Evolutionary conservation across 108 stramenopile genomes (phyloP).

Genomic region (Cyclostephanos tholiformis): DNA sequence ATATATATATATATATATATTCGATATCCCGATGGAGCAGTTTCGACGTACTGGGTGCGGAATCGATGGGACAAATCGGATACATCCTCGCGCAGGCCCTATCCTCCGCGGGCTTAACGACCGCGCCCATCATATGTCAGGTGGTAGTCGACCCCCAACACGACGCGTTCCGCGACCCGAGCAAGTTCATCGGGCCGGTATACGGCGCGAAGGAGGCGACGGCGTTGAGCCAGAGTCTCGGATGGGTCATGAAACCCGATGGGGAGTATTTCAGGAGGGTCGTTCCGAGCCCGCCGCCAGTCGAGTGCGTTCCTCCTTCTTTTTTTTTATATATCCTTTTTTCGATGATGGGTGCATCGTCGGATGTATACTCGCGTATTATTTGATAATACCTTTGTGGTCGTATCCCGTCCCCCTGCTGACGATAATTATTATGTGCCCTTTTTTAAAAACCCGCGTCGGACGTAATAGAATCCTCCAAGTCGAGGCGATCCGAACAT

Average conservation of each 20-base stretch:
- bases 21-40: background rate
- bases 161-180: slow-evolving; percentile 75
- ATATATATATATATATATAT: no score
- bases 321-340: background rate
- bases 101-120: slow-evolving; percentile 52
- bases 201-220: slow-evolving; percentile 85
- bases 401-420: no score
- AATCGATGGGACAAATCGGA: slow-evolving; percentile 85
- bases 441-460: no score
- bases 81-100: slow-evolving; percentile 81
- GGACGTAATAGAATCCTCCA: slow-evolving; percentile 72
- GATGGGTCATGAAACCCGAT: slow-evolving; percentile 83
- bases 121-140: slow-evolving; percentile 75
- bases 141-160: slow-evolving; percentile 72
- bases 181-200: slow-evolving; percentile 82
- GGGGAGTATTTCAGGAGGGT: slow-evolving; percentile 86
- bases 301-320: slow-evolving; percentile 42
- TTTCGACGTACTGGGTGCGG: slow-evolving; percentile 74
- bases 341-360: no score
- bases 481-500: slow-evolving; percentile 68
- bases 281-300: slow-evolving; percentile 77
- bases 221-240: slow-evolving; percentile 70
- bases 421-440: background rate
- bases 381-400: no score
- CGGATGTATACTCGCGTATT: no score